Evolutionary conservation across 1,284 basidiomycete species (phyloP).

Genomic region (Ganoderma boninense): DNA sequence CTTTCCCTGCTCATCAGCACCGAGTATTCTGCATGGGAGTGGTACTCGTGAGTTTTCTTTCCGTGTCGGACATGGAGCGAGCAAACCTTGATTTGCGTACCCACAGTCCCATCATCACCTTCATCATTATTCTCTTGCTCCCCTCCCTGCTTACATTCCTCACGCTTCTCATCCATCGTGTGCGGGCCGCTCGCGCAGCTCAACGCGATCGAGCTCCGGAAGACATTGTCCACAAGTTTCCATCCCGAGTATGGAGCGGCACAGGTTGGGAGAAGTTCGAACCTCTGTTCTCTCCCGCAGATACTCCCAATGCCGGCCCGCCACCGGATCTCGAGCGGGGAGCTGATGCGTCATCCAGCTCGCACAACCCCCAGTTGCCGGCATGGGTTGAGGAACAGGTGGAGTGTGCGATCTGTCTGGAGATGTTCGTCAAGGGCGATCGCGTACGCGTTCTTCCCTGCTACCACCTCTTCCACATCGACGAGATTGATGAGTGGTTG

Average conservation of each 20-base stretch:
- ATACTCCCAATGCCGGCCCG: constrained; percentile 37
- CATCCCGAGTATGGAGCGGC: constrained; percentile 84
- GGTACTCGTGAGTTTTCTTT: constrained; percentile 75
- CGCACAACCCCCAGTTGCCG: constrained; percentile 45
- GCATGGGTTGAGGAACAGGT: constrained; percentile 79
- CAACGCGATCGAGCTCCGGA: constrained; percentile 85
- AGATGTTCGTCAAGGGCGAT: constrained; percentile 85
- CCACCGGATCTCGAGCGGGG: constrained; percentile 43
- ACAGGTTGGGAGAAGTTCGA: constrained; percentile 80
- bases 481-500: constrained; percentile 91
- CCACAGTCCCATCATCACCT: constrained; percentile 77
- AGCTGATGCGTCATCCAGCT: constrained; percentile 35
- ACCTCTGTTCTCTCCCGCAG: constrained; percentile 37
- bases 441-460: constrained; percentile 90
- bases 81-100: not conserved
- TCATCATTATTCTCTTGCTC: constrained; percentile 81
- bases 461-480: constrained; percentile 87
- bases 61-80: not conserved
- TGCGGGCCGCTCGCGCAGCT: constrained; percentile 78
- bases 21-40: constrained; percentile 83
- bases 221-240: constrained; percentile 75
- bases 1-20: constrained; percentile 80
- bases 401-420: constrained; percentile 93
- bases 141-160: constrained; percentile 84
- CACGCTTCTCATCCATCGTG: constrained; percentile 82